Conservation (phyloP, 2,329 filamentous ascomycete genomes). For the Dactylellina sp. region DNA sequence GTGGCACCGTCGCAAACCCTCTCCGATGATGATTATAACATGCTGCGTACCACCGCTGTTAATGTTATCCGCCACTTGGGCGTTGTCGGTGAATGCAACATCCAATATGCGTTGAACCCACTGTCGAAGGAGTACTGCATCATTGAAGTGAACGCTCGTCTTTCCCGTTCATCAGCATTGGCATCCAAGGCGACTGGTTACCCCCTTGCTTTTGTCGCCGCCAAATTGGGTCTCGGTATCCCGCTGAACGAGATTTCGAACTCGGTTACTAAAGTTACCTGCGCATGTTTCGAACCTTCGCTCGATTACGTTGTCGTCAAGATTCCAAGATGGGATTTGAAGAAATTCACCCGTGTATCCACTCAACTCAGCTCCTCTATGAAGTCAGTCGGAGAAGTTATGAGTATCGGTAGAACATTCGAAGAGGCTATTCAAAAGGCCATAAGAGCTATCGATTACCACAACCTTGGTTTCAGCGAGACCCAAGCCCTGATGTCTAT, state of each 20-base stretch:
- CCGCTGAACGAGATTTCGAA: constrained; percentile 97
- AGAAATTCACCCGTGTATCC: constrained; percentile 97
- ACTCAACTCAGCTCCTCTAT: constrained; percentile 96
- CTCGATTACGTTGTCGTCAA: constrained; percentile 98
- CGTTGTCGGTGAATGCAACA: constrained; percentile 98
- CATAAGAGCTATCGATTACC: constrained; percentile 92
- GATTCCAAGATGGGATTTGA: constrained; percentile 98
- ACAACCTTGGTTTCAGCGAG: constrained; percentile 94
- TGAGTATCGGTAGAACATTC: constrained; percentile 96
- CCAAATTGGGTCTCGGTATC: constrained; percentile 93
- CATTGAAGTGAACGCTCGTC: constrained; percentile 96
- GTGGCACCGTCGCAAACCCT: constrained; percentile 97
- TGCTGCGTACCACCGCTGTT: constrained; percentile 95
- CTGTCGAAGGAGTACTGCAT: constrained; percentile 97
- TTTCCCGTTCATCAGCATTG: constrained; percentile 93
- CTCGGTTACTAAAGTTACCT: constrained; percentile 93
- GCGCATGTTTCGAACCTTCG: constrained; percentile 97
- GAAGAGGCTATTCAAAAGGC: constrained; percentile 99
- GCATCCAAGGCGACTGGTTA: constrained; percentile 98
- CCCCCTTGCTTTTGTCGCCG: constrained; percentile 93
- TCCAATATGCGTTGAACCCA: constrained; percentile 96
- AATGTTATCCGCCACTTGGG: constrained; percentile 97
- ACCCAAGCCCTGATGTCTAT: constrained; percentile 94
- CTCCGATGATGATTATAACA: constrained; percentile 98
- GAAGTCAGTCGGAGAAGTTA: constrained; percentile 99